phyloP scores from a whole-genome alignment of 2,329 filamentous ascomycete genomes.

The Ascochyta clinopodiicola region DNA sequence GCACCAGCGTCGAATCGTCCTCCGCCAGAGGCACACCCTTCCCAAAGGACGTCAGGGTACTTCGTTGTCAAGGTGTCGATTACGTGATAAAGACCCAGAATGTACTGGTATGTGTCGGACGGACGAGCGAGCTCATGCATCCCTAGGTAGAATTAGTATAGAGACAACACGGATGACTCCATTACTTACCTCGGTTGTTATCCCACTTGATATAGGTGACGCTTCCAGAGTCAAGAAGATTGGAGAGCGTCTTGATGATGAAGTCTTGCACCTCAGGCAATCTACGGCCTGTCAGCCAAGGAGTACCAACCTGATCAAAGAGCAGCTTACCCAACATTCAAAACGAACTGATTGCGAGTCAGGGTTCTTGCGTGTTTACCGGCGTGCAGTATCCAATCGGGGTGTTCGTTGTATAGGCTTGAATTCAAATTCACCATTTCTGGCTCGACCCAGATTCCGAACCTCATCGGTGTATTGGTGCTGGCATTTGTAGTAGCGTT shows the following conservation, averaged over 20 bases:
- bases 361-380: conserved; percentile 63
- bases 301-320: too few species aligned
- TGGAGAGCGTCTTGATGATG: conserved; percentile 63
- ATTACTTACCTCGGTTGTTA: conserved; percentile 62
- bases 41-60: conserved; percentile 69
- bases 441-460: conserved; percentile 72
- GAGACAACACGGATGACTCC: too few species aligned
- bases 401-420: conserved; percentile 65
- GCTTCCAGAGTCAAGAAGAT: conserved; percentile 60
- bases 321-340: conserved; percentile 57
- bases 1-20: conserved; percentile 64
- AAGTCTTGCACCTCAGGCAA: conserved; percentile 68
- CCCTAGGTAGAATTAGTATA: not conserved
- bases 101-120: conserved; percentile 64
- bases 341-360: conserved; percentile 64
- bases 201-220: conserved; percentile 73
- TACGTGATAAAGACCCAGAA: conserved; percentile 68
- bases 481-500: conserved; percentile 37
- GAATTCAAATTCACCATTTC: conserved; percentile 73
- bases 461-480: conserved; percentile 59
- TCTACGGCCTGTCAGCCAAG: conserved; percentile 18
- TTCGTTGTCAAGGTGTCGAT: conserved; percentile 65
- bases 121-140: conserved; percentile 67
- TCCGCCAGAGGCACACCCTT: conserved; percentile 70
- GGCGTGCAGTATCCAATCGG: conserved; percentile 68